Base-by-base conservation (phyloP, 2,329 filamentous ascomycete species). In the Ascochyta koolunga region DNA sequence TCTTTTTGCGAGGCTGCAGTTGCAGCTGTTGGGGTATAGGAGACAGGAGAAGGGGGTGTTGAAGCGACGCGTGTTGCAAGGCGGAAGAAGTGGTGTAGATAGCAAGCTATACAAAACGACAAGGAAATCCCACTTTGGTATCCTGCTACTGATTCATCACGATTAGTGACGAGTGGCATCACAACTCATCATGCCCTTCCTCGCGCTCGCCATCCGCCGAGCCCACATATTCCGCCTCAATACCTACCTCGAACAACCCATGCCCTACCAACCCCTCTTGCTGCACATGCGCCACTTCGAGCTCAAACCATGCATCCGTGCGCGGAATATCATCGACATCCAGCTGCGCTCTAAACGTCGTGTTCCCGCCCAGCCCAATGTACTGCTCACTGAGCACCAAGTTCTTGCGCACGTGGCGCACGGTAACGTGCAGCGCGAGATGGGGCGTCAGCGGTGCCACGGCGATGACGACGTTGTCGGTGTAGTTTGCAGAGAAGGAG, bases 241-340 rank as follows among this genome's bases (percentile, higher is more conserved):
- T 50, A 18, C 62, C 57, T 5, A 66, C 60, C 47, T 66, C 61
- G 31, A 66, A 66, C 25, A 66, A 37, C 32, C 64, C 60, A 18
- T 54, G 57, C 2, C 62, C 62, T 10, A 52, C 58, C 39, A 64
- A 24, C 3, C 57, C 50, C 8, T 48, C 44, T 1, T 56, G 54
- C 37, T 57, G 29, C 21, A 53, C 48, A 58, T 64, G 62, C 21
- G 44, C 49, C 16, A 66, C 64, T 42, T 65, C 64, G 15, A 66
- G 45, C 48, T 66, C 64, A 40, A 64, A 66, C 64, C 64, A 66
- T 11, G 62, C 62, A 29, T 66, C 62, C 4, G 57, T 63, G 9
- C 62, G 38, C 8, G 64, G 64, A 9, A 65, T 53, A 46, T 66
- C 64, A 1, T 57, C 54, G 2, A 64, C 40, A 3, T 60, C 56